Conservation (phyloP, 805 yeast species). For the Saccharomycopsis sp. region DNA sequence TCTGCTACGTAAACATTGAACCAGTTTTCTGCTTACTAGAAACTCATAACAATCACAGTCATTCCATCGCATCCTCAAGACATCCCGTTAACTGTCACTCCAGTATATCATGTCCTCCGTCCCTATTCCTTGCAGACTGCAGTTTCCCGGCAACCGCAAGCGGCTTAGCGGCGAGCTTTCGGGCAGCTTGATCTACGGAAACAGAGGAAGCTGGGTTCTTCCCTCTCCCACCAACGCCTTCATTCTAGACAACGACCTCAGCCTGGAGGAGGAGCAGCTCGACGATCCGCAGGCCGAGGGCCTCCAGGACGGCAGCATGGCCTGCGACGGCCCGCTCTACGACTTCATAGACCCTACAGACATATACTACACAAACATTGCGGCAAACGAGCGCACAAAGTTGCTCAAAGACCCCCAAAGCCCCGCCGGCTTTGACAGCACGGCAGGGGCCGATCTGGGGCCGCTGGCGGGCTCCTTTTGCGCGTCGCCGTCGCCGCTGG, state of each 20-base stretch:
- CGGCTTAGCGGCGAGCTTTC: conserved; percentile 10
- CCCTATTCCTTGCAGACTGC: conserved; percentile 3
- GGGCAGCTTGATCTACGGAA: conserved; percentile 11
- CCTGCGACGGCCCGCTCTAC: background rate
- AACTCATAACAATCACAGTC: background rate
- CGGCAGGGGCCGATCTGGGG: background rate
- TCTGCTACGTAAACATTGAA: too few relatives aligned
- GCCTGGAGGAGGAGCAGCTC: conserved; percentile 4
- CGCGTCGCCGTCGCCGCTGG: too few relatives aligned
- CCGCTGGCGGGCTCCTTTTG: background rate
- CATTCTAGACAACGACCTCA: background rate
- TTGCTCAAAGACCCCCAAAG: background rate
- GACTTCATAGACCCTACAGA: background rate
- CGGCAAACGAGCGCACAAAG: background rate
- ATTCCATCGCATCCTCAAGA: background rate
- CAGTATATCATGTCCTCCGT: conserved; percentile 3
- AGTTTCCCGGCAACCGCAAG: background rate
- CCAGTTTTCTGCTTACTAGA: too few relatives aligned
- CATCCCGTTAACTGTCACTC: background rate
- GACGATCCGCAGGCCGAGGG: background rate
- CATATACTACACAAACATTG: background rate
- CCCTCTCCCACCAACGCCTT: conserved; percentile 5
- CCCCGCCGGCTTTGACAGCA: background rate
- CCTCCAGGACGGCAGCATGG: background rate
- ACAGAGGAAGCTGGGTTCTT: conserved; percentile 6